Evolutionary conservation across 2,329 filamentous ascomycete species (phyloP).

Genomic region (Emericellopsis atlantica): DNA sequence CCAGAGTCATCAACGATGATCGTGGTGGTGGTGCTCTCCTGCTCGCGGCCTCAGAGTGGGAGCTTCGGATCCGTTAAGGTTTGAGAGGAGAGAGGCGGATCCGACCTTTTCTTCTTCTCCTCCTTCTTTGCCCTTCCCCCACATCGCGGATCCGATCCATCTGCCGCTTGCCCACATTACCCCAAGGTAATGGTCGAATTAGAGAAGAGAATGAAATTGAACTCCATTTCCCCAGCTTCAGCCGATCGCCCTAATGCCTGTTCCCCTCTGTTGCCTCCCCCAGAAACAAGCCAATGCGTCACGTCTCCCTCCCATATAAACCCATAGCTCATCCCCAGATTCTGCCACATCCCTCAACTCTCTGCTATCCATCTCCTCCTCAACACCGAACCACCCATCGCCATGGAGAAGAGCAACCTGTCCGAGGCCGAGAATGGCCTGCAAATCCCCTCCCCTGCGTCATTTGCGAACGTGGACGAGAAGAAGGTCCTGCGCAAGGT

Average conservation of each 20-base stretch:
- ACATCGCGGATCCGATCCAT: no score
- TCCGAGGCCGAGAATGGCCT: constrained; percentile 1
- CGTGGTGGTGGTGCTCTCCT: constrained; percentile 3
- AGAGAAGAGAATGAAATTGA: no score
- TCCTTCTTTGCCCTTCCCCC: no score
- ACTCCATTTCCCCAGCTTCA: no score
- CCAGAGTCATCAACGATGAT: constrained; percentile 1
- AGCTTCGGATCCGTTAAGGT: background rate
- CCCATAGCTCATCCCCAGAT: background rate
- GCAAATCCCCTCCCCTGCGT: background rate
- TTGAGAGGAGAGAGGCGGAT: no score
- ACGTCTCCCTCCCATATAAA: background rate
- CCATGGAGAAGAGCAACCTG: constrained; percentile 1
- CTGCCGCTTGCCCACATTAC: no score
- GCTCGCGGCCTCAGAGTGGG: constrained; percentile 2
- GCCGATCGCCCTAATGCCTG: no score
- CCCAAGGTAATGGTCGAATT: no score
- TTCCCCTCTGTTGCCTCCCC: no score
- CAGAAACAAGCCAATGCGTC: no score
- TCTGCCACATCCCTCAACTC: background rate
- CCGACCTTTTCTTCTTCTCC: no score
- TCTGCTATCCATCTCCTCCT: background rate
- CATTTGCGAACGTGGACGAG: constrained; percentile 22
- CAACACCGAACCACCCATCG: background rate
- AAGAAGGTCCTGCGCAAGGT: constrained; percentile 46